Evolutionary conservation across 1,284 basidiomycete genomes (phyloP).

Genomic region (Ceraceosorus guamensis): DNA sequence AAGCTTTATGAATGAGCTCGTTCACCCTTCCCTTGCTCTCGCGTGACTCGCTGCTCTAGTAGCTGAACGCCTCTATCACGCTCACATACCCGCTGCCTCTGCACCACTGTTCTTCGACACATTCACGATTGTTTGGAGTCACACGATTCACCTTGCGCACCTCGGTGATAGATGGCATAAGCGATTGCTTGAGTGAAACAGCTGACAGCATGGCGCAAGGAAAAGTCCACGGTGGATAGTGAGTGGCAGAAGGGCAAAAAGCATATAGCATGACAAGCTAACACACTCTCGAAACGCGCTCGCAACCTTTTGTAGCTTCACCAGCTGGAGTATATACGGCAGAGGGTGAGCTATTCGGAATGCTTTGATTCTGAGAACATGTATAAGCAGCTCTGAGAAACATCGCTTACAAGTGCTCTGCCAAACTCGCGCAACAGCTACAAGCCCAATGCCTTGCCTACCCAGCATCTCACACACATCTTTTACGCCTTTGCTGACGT

Average conservation of each 20-base stretch:
- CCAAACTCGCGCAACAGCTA: slow-evolving; percentile 4
- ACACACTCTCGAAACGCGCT: background rate
- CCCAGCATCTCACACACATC: slow-evolving; percentile 64
- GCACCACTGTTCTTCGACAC: no score
- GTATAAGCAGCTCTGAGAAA: background rate
- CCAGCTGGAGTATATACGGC: slow-evolving; percentile 7
- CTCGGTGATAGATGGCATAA: no score
- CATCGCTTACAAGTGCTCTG: no score
- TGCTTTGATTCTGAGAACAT: background rate
- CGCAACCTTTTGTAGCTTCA: slow-evolving; percentile 1
- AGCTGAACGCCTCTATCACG: no score
- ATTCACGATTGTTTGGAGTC: no score
- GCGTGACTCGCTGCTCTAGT: no score
- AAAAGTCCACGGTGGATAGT: background rate
- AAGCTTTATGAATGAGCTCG: no score
- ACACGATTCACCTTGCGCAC: no score
- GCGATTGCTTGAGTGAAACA: no score
- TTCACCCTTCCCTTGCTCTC: no score
- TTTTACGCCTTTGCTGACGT: slow-evolving; percentile 82
- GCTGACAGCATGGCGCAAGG: background rate
- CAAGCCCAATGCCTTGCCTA: slow-evolving; percentile 1
- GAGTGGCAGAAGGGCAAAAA: background rate
- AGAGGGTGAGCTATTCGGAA: background rate
- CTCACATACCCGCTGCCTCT: no score
- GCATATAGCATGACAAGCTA: no score